phyloP scores from a whole-genome alignment of 768 basidiomycete species.

The Clathrus columnatus region DNA sequence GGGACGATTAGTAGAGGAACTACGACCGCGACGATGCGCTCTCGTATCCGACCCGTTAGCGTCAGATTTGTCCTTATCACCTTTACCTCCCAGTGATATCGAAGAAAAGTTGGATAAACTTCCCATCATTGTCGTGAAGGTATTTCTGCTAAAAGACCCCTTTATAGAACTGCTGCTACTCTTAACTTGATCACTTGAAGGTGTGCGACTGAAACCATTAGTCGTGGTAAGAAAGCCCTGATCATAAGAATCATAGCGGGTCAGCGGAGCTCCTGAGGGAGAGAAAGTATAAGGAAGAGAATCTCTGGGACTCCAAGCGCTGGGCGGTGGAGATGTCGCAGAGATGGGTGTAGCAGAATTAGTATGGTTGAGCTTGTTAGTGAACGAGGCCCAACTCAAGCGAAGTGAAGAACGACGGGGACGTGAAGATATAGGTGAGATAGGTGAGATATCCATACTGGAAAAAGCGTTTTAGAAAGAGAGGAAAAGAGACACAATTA shows the following conservation, averaged over 20 bases:
- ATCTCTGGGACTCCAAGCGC: slow-evolving; percentile 6
- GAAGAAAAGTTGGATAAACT: slow-evolving; percentile 52
- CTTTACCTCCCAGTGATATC: slow-evolving; percentile 35
- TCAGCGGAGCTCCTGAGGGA: slow-evolving; percentile 1
- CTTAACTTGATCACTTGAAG: slow-evolving; percentile 28
- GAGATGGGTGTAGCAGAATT: neutral
- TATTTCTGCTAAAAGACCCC: slow-evolving; percentile 53
- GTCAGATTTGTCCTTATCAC: slow-evolving; percentile 20
- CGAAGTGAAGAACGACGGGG: slow-evolving; percentile 9
- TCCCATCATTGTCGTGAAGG: slow-evolving; percentile 64
- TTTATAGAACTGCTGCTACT: slow-evolving; percentile 21
- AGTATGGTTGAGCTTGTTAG: neutral
- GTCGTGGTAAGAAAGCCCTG: slow-evolving; percentile 38
- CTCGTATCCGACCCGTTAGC: slow-evolving; percentile 28
- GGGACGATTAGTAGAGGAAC: slow-evolving; percentile 23
- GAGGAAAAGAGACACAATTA: neutral
- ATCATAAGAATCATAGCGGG: slow-evolving; percentile 23
- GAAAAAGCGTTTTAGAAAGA: neutral
- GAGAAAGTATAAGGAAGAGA: slow-evolving; percentile 2
- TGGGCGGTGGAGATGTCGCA: neutral
- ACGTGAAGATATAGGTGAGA: neutral
- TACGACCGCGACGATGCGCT: slow-evolving; percentile 49
- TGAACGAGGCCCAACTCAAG: slow-evolving; percentile 4
- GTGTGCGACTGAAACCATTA: slow-evolving; percentile 43
- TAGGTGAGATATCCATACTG: neutral